These are phyloP conservation scores for Aschersonia sp. DNA, from an alignment of 2,329 filamentous ascomycete genomes.

Conservation along the genomic window DNA sequence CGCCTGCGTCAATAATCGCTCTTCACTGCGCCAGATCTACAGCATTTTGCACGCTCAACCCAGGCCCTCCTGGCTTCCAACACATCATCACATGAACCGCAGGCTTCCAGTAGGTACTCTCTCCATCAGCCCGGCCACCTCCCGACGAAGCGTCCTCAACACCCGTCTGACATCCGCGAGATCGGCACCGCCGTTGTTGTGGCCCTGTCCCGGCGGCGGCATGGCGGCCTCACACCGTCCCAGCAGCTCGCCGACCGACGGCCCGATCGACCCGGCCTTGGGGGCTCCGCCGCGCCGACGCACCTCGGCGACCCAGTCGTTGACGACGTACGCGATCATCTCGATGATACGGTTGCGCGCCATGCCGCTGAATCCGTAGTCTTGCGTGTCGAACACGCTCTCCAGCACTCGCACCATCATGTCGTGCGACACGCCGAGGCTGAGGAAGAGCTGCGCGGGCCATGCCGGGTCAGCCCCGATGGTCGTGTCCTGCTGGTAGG, in stretches of 20 bases:
- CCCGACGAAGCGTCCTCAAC: constrained; percentile 26
- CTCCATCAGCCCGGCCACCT: constrained; percentile 29
- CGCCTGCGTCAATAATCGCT: too few relatives aligned
- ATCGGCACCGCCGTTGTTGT: constrained; percentile 30
- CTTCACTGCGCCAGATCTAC: too few relatives aligned
- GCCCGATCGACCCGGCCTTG: constrained; percentile 23
- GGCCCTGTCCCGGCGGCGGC: constrained; percentile 21
- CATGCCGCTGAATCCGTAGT: constrained; percentile 41
- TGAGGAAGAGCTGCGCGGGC: constrained; percentile 41
- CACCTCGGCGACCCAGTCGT: constrained; percentile 33
- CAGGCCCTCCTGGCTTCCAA: background rate
- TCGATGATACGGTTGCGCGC: constrained; percentile 36
- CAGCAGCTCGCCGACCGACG: constrained; percentile 35
- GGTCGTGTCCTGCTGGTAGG: constrained; percentile 41
- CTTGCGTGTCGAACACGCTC: constrained; percentile 41
- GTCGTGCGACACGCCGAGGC: constrained; percentile 40
- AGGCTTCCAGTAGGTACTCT: constrained; percentile 26
- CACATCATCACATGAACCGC: constrained; percentile 25
- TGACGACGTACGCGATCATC: constrained; percentile 35
- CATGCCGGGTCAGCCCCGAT: constrained; percentile 42
- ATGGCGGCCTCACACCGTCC: constrained; percentile 32
- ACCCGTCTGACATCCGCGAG: constrained; percentile 26
- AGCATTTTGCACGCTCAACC: too few relatives aligned
- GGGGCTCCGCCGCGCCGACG: constrained; percentile 28
- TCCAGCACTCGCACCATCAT: constrained; percentile 42